Percentiles rank a stretch among this genome's conserved stretches.
Evolutionary conservation across 495 filamentous ascomycete genomes (phyloP).

Genomic region (Astrothelium macrocarpum): DNA sequence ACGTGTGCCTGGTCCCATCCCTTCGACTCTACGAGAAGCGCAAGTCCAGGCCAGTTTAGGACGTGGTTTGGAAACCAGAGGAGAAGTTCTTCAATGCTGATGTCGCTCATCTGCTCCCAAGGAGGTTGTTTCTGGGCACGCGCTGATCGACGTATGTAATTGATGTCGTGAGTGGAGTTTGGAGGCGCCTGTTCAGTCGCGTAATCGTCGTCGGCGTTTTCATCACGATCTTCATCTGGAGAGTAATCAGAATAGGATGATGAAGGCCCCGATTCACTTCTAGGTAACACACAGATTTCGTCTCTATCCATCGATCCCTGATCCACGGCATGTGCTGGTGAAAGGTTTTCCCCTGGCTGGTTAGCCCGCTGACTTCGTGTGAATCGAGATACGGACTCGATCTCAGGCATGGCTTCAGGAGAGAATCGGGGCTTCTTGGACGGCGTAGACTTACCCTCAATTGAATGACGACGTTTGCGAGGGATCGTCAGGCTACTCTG

Average conservation of each 20-base stretch:
- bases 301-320: neutral
- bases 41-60: neutral
- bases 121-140: neutral
- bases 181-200: neutral
- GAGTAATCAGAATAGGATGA: no score
- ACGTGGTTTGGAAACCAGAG: slow-evolving; percentile 3
- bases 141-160: slow-evolving; percentile 2
- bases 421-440: neutral
- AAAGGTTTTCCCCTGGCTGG: neutral
- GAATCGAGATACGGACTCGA: neutral
- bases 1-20: slow-evolving; percentile 3
- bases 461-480: neutral
- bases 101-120: neutral
- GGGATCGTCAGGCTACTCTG: neutral
- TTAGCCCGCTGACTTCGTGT: neutral
- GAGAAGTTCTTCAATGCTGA: neutral
- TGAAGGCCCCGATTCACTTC: neutral
- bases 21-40: neutral
- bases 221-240: no score
- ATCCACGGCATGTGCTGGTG: neutral
- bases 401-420: neutral
- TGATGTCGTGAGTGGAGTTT: neutral
- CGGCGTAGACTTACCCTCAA: neutral
- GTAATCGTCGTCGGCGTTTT: no score
- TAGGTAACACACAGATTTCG: neutral